Percentiles rank a stretch among this genome's conserved stretches.
phyloP scores from a whole-genome alignment of 179 eudicot species.

The Pouteria campechiana region DNA sequence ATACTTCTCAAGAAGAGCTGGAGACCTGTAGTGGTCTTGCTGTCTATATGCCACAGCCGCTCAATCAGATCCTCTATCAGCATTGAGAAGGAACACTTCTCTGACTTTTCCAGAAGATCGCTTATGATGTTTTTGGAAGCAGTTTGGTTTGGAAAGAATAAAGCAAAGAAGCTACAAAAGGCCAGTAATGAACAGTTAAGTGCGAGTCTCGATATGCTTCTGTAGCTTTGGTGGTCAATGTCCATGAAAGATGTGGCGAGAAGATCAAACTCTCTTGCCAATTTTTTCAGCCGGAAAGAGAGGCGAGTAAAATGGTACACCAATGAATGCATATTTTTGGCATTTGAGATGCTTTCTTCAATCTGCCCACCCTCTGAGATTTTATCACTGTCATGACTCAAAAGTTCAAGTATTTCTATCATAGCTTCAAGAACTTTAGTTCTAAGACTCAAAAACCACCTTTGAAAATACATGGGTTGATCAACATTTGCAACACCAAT shows the following conservation, averaged over 20 bases:
- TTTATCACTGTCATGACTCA: slow-evolving; percentile 13
- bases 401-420: slow-evolving; percentile 35
- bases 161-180: slow-evolving; percentile 42
- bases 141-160: slow-evolving; percentile 13
- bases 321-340: slow-evolving; percentile 8
- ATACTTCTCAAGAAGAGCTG: slow-evolving; percentile 27
- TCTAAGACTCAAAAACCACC: slow-evolving; percentile 64
- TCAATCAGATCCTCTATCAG: slow-evolving; percentile 39
- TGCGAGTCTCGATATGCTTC: slow-evolving; percentile 37
- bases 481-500: slow-evolving; percentile 17
- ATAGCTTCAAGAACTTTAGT: slow-evolving; percentile 34
- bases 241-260: slow-evolving; percentile 49
- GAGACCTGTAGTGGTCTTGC: slow-evolving; percentile 33
- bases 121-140: slow-evolving; percentile 4
- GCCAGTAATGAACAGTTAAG: slow-evolving; percentile 63
- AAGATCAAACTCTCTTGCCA: slow-evolving; percentile 57
- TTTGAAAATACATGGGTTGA: slow-evolving; percentile 43
- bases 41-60: slow-evolving; percentile 40
- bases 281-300: slow-evolving; percentile 31
- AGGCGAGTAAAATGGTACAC: slow-evolving; percentile 15
- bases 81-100: slow-evolving; percentile 24
- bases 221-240: slow-evolving; percentile 45
- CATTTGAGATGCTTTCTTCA: slow-evolving; percentile 9
- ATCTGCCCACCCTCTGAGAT: slow-evolving; percentile 1
- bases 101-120: slow-evolving; percentile 9